Evolutionary conservation across 139 green algal species (phyloP).

Genomic region (Auxenochlorella pyrenoidosa): DNA sequence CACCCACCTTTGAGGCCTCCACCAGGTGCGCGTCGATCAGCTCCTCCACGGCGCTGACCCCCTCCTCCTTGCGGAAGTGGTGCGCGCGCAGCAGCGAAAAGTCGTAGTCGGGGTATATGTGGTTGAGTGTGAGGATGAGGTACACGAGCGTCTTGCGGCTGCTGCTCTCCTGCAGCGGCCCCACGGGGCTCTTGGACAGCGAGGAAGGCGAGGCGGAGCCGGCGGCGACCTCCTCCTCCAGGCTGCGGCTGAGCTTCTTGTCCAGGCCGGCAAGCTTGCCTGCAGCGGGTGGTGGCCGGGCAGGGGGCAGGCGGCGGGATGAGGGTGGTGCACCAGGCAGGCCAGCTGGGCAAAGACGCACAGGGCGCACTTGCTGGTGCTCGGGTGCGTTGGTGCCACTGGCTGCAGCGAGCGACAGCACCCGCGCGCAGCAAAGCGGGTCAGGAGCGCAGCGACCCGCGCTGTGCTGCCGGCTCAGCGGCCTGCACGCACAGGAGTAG

Average conservation of each 20-base stretch:
- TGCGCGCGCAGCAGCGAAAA: slow-evolving; percentile 57
- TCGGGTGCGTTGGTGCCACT: no score
- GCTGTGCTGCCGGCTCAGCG: neutral
- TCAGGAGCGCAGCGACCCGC: neutral
- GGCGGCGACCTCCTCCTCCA: slow-evolving; percentile 91
- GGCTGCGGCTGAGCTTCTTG: slow-evolving; percentile 94
- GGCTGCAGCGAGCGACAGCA: no score
- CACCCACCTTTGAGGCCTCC: slow-evolving; percentile 82
- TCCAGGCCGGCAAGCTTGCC: slow-evolving; percentile 97
- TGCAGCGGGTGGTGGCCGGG: slow-evolving; percentile 44
- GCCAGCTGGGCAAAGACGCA: neutral
- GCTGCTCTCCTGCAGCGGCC: slow-evolving; percentile 33
- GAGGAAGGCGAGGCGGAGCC: slow-evolving; percentile 74
- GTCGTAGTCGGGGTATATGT: slow-evolving; percentile 89
- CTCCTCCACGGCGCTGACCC: slow-evolving; percentile 77
- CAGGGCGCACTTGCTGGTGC: neutral
- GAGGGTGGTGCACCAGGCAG: neutral
- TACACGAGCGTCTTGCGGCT: slow-evolving; percentile 98
- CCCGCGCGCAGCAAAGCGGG: no score
- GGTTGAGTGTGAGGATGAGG: slow-evolving; percentile 98
- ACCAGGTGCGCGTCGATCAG: slow-evolving; percentile 88
- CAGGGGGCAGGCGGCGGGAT: neutral
- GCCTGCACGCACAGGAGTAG: slow-evolving; percentile 90
- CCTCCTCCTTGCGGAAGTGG: slow-evolving; percentile 93
- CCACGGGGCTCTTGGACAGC: slow-evolving; percentile 87